A percentile compares a stretch with the other conserved stretches of the same genome.
Conservation (phyloP, 345 rosid species). For the Viola odorata region DNA sequence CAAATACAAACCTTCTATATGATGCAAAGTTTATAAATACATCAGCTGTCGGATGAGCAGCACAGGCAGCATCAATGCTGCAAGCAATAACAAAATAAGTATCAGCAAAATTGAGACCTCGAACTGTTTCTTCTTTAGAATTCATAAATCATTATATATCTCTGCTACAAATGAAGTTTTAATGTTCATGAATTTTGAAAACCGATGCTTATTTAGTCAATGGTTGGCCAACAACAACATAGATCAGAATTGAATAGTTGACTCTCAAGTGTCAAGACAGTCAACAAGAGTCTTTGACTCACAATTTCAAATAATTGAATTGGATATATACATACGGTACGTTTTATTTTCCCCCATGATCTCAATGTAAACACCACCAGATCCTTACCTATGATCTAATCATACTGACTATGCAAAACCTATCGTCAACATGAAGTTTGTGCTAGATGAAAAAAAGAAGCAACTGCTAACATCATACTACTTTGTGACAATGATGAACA, state of each 20-base stretch:
- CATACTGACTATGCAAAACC: background rate
- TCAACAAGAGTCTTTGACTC: background rate
- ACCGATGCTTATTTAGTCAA: too few relatives aligned
- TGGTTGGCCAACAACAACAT: too few relatives aligned
- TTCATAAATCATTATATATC: background rate
- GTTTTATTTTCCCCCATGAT: background rate
- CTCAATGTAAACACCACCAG: background rate
- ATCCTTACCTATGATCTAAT: background rate
- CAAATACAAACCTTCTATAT: conserved; percentile 58
- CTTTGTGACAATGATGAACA: too few relatives aligned
- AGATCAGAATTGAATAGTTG: background rate
- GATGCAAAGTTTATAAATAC: conserved; percentile 95
- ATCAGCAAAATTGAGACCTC: background rate
- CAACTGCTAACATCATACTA: background rate
- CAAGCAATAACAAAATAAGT: conserved; percentile 20
- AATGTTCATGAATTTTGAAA: too few relatives aligned
- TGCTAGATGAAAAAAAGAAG: background rate
- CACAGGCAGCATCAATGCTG: conserved; percentile 93
- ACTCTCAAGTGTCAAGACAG: background rate
- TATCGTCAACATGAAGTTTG: too few relatives aligned
- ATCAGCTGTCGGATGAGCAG: conserved; percentile 93
- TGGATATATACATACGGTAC: background rate
- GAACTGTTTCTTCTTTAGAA: background rate
- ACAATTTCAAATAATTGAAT: background rate
- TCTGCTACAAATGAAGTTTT: too few relatives aligned